These are phyloP conservation scores for Pinus albicaulis DNA, from an alignment of 75 land plant genomes.

Conservation along the genomic window DNA sequence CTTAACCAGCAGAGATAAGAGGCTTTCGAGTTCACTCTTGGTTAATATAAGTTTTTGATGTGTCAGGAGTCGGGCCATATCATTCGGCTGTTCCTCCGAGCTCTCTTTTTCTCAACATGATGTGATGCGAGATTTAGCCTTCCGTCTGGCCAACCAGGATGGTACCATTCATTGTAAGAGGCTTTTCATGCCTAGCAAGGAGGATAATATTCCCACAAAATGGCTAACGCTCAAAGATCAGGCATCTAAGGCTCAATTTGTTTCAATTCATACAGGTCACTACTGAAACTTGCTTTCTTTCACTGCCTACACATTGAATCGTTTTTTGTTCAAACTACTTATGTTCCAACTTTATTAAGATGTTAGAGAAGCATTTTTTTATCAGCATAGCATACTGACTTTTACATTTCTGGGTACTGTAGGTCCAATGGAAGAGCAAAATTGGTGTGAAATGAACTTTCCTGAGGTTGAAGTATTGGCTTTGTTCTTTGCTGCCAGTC, in stretches of 20 bases:
- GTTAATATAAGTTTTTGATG: background rate
- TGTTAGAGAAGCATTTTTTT: background rate
- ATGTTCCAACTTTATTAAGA: background rate
- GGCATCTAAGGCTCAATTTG: slow-evolving; percentile 48
- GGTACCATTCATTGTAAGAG: slow-evolving; percentile 21
- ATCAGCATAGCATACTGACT: background rate
- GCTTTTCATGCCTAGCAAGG: slow-evolving; percentile 55
- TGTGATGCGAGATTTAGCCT: slow-evolving; percentile 61
- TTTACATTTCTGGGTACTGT: background rate
- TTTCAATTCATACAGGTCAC: slow-evolving; percentile 64
- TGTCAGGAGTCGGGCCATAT: background rate
- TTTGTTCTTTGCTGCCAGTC: slow-evolving; percentile 35
- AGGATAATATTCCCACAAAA: slow-evolving; percentile 42
- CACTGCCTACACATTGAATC: too few species aligned
- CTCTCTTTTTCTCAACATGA: slow-evolving; percentile 60
- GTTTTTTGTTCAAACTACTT: background rate
- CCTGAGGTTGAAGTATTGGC: slow-evolving; percentile 62
- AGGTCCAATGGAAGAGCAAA: slow-evolving; percentile 58
- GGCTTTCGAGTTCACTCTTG: background rate
- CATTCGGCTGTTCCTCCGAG: slow-evolving; percentile 37
- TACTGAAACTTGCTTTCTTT: background rate
- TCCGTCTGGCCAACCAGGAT: slow-evolving; percentile 27
- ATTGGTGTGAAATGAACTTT: slow-evolving; percentile 44
- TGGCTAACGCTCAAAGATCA: slow-evolving; percentile 42
- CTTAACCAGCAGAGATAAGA: background rate